Percentiles rank a stretch among this genome's conserved stretches.
Conservation (phyloP, 2,329 filamentous ascomycete genomes). For the Rhynchosporium secalis region DNA sequence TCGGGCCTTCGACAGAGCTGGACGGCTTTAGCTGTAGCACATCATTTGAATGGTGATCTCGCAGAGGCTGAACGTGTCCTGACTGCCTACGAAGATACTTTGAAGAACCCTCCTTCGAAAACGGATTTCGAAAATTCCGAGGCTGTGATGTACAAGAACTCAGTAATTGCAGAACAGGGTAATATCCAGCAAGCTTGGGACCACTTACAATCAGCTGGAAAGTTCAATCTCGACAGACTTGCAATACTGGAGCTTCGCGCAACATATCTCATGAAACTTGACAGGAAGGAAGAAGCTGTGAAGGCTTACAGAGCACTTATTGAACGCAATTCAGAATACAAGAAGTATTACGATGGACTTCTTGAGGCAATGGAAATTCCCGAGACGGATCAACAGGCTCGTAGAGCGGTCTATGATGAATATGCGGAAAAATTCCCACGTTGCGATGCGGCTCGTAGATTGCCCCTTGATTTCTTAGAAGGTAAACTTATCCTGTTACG, state of each 20-base stretch:
- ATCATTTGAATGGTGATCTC: constrained; percentile 86
- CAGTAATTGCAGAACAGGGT: constrained; percentile 86
- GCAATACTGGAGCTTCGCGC: constrained; percentile 84
- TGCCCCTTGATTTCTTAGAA: constrained; percentile 86
- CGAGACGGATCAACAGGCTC: constrained; percentile 59
- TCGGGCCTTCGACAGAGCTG: constrained; percentile 87
- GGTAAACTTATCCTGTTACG: constrained; percentile 47
- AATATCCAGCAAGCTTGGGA: constrained; percentile 81
- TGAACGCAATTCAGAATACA: constrained; percentile 84
- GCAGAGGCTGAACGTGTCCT: constrained; percentile 86
- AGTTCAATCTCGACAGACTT: constrained; percentile 78
- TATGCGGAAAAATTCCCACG: constrained; percentile 80
- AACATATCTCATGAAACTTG: constrained; percentile 78
- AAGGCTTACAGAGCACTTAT: constrained; percentile 79
- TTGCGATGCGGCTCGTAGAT: constrained; percentile 79
- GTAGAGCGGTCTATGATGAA: constrained; percentile 75
- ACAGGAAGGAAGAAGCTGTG: constrained; percentile 74
- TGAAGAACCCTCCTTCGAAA: constrained; percentile 77
- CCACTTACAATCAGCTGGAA: constrained; percentile 76
- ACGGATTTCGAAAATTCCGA: constrained; percentile 91
- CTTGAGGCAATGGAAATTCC: constrained; percentile 66
- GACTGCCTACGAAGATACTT: constrained; percentile 87
- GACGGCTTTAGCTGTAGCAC: constrained; percentile 93
- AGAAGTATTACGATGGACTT: constrained; percentile 80
- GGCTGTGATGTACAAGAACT: constrained; percentile 92